A percentile compares a stretch with the other conserved stretches of the same genome.
These are phyloP conservation scores for Aspergillus luchuensis DNA, from an alignment of 2,329 filamentous ascomycete species.

Conservation along the genomic window DNA sequence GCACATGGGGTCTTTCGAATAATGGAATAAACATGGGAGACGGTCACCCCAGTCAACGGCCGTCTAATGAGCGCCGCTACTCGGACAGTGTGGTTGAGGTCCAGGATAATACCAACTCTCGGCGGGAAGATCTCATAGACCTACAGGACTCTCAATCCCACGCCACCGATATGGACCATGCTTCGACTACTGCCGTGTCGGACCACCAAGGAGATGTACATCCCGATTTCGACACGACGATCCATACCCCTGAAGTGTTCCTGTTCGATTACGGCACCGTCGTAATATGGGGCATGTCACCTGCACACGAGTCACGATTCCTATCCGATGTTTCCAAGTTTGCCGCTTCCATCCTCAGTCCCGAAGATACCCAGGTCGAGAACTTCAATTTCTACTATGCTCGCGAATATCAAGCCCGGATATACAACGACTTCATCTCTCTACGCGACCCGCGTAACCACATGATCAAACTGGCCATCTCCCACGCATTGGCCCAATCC, in stretches of 20 bases:
- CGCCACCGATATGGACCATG: constrained; percentile 21
- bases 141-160: constrained; percentile 51
- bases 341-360: constrained; percentile 82
- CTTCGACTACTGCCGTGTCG: constrained; percentile 28
- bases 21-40: constrained; percentile 39
- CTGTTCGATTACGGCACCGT: constrained; percentile 97
- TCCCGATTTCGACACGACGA: constrained; percentile 78
- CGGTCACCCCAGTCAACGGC: constrained; percentile 25
- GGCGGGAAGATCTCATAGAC: constrained; percentile 65
- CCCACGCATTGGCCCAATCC: constrained; percentile 90
- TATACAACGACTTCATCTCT: constrained; percentile 99
- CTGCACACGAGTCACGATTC: constrained; percentile 85
- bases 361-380: constrained; percentile 90
- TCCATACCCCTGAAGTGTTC: constrained; percentile 93
- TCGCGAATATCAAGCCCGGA: constrained; percentile 92
- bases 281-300: constrained; percentile 96
- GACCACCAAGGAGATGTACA: constrained; percentile 31
- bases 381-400: constrained; percentile 99
- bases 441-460: constrained; percentile 92
- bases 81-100: constrained; percentile 68
- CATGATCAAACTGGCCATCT: constrained; percentile 97
- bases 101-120: constrained; percentile 58
- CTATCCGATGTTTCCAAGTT: constrained; percentile 94
- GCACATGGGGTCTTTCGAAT: constrained; percentile 32
- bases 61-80: constrained; percentile 66